Evolutionary conservation across 192 early-diverging fungal species (phyloP).

Genomic region (Gryganskiella cystojenkinii): DNA sequence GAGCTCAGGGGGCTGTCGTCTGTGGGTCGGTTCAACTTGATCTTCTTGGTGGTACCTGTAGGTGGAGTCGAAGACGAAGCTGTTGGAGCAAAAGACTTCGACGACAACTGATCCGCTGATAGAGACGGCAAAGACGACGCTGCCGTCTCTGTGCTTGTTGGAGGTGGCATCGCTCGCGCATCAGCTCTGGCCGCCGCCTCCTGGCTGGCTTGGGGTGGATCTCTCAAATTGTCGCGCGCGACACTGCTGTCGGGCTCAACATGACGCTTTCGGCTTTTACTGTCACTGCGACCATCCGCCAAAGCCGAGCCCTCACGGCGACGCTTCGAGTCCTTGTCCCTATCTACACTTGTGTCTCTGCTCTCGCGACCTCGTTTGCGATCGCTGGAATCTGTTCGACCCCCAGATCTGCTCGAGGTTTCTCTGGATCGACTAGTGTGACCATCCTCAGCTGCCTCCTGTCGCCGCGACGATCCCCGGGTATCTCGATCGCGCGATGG

Average conservation of each 20-base stretch:
- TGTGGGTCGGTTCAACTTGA: conserved; percentile 38
- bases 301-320: conserved; percentile 14
- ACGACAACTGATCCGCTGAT: background rate
- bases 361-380: conserved; percentile 36
- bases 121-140: background rate
- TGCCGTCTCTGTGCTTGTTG: background rate
- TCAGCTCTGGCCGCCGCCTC: conserved; percentile 2
- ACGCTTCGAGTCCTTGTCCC: conserved; percentile 38
- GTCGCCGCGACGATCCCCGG: conserved; percentile 19
- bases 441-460: conserved; percentile 25
- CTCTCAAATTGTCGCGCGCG: background rate
- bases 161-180: conserved; percentile 28
- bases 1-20: conserved; percentile 13
- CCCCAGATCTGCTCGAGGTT: conserved; percentile 20
- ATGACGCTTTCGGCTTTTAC: conserved; percentile 35
- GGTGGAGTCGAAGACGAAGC: background rate
- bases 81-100: background rate
- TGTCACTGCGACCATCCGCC: conserved; percentile 3
- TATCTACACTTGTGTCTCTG: conserved; percentile 20
- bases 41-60: conserved; percentile 26
- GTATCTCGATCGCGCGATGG: conserved; percentile 14
- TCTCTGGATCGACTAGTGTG: too few relatives aligned
- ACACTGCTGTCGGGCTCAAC: conserved; percentile 24
- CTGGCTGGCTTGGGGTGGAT: background rate
- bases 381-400: conserved; percentile 21